Conservation (phyloP, 768 basidiomycete genomes). For the Neoboletus brunneissimus region DNA sequence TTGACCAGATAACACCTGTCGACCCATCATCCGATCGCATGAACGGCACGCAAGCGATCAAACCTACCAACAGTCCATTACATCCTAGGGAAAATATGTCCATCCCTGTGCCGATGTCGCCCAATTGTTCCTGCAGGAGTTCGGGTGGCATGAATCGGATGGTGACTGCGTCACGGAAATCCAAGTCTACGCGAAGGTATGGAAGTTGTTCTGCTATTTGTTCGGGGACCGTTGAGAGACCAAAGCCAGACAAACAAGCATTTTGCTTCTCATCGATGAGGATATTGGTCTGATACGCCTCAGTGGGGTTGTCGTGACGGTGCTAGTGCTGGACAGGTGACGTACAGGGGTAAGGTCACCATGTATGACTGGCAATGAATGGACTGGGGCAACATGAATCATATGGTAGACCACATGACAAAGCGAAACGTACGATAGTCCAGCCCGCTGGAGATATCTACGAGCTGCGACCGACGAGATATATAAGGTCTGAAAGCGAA, state of each 20-base stretch:
- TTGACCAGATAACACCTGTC: conserved; percentile 12
- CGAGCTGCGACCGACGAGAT: conserved; percentile 1
- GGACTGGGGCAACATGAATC: conserved; percentile 1
- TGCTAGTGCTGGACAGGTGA: background rate
- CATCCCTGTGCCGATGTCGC: background rate
- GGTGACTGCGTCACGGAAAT: conserved; percentile 7
- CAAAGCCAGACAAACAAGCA: conserved; percentile 11
- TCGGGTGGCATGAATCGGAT: conserved; percentile 18
- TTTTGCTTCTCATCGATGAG: conserved; percentile 10
- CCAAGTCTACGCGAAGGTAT: conserved; percentile 8
- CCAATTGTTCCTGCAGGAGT: conserved; percentile 1
- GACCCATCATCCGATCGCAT: background rate
- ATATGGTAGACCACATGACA: background rate
- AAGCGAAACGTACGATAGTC: conserved; percentile 10
- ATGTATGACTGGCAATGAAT: conserved; percentile 15
- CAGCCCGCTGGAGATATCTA: conserved; percentile 15
- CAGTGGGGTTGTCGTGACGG: background rate
- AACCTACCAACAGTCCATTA: conserved; percentile 10
- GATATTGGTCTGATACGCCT: conserved; percentile 10
- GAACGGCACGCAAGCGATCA: background rate
- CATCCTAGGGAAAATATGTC: conserved; percentile 17
- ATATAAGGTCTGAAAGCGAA: background rate
- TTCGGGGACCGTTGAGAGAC: conserved; percentile 12
- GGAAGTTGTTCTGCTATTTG: conserved; percentile 11
- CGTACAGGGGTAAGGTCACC: conserved; percentile 16